Base-by-base conservation (phyloP, 805 yeast species). In the Candida takata region DNA sequence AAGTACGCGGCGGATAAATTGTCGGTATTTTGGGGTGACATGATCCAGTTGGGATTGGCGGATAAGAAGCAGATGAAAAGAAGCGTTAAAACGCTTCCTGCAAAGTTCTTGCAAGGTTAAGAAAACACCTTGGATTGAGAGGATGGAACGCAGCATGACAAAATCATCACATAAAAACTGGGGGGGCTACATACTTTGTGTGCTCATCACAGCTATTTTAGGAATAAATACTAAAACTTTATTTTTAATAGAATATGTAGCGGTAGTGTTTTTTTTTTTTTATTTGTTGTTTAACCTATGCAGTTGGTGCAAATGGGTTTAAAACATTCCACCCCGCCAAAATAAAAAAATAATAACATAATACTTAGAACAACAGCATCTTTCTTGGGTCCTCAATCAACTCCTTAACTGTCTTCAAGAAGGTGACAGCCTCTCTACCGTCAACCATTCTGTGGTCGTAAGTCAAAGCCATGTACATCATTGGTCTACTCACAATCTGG, bases 381-480 rank as follows among this genome's bases (percentile, higher is more conserved):
- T 86, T 90, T 74, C 96, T 82, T 65, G 98, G 98, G 63, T 92
- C 98, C 72, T 92, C 97, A 52, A 92, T 85, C 65, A 84, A 77
- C 70, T 92, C 98, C 74, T 92, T 92, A 47, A 92, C 80, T 24
- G 95, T 85, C 72, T 79, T 88, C 68, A 92, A 76, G 85, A 90
- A 92, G 42, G 90, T 84, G 44, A 92, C 98, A 39, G 97, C 97
- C 70, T 92, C 98, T 69, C 97, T 85, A 52, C 98, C 98, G 61
- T 92, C 98, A 60, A 92, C 72, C 60, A 92, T 79, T 72, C 98
- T 83, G 72, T 92, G 98, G 62, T 92, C 98, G 64, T 92, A 92
- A 40, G 98, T 90, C 64, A 92, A 80, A 36, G 98, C 98, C 56
- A 92, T 69, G 76, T 92, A 92, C 98, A 92, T 92, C 97, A 92